phyloP scores from a whole-genome alignment of 2,329 filamentous ascomycete species.

The Lachnellula arida region DNA sequence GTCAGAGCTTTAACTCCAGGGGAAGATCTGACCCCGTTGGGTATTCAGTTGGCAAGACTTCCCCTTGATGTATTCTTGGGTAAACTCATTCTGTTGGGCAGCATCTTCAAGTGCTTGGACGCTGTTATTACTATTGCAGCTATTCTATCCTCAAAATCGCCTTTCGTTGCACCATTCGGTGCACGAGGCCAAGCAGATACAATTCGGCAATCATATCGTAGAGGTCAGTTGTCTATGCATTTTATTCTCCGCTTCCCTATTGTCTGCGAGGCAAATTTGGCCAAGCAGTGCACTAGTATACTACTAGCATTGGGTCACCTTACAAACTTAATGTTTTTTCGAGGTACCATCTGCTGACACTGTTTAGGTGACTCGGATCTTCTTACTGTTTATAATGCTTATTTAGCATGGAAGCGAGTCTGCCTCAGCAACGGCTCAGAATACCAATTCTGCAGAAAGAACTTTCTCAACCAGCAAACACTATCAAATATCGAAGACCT shows the following conservation, averaged over 20 bases:
- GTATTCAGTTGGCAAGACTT: conserved; percentile 78
- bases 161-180: conserved; percentile 82
- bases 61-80: conserved; percentile 93
- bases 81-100: conserved; percentile 83
- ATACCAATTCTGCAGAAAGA: conserved; percentile 88
- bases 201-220: conserved; percentile 72
- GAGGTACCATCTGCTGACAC: conserved; percentile 44
- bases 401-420: conserved; percentile 79
- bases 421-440: conserved; percentile 70
- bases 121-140: conserved; percentile 88
- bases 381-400: conserved; percentile 90
- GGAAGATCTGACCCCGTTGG: conserved; percentile 84
- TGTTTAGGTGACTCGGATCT: conserved; percentile 84
- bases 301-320: neutral
- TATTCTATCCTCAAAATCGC: conserved; percentile 90
- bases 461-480: conserved; percentile 85
- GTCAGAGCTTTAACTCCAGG: conserved; percentile 77
- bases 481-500: conserved; percentile 91
- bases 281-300: too few species aligned
- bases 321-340: neutral
- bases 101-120: conserved; percentile 86
- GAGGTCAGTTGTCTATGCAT: conserved; percentile 39
- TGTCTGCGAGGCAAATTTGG: too few species aligned
- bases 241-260: neutral
- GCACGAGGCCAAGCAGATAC: conserved; percentile 78